A percentile compares a stretch with the other conserved stretches of the same genome.
These are phyloP conservation scores for Cicer pinnatifidum DNA, from an alignment of 306 rosid genomes.

Conservation along the genomic window DNA sequence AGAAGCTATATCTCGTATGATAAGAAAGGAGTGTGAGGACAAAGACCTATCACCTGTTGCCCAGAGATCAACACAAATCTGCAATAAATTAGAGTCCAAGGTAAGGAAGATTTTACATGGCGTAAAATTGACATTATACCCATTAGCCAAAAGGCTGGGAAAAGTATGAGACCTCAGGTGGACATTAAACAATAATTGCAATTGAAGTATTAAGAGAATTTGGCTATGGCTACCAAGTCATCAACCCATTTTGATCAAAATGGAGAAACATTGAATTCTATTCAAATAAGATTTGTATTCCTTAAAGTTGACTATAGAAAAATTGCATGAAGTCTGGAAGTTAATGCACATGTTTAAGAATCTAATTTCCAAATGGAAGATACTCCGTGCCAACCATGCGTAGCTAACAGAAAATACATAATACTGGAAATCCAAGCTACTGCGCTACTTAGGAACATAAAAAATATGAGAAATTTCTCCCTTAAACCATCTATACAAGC, in stretches of 20 bases:
- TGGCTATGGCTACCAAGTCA: conserved; percentile 1
- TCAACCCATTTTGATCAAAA: conserved; percentile 29
- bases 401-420: conserved; percentile 22
- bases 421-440: conserved; percentile 8
- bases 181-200: conserved; percentile 1
- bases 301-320: conserved; percentile 6
- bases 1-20: conserved; percentile 69
- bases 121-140: conserved; percentile 29
- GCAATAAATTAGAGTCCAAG: conserved; percentile 50
- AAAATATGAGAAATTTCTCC: conserved; percentile 32
- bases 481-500: conserved; percentile 18
- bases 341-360: conserved; percentile 8
- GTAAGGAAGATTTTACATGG: conserved; percentile 35
- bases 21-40: conserved; percentile 70
- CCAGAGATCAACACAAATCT: conserved; percentile 88
- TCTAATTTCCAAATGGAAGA: conserved; percentile 30
- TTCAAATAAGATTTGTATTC: conserved; percentile 15
- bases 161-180: conserved; percentile 1
- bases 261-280: conserved; percentile 6
- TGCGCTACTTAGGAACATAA: background rate
- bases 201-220: conserved; percentile 15
- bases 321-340: conserved; percentile 1
- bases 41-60: conserved; percentile 74
- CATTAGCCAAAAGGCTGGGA: conserved; percentile 9
- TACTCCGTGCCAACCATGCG: background rate